Evolutionary conservation across 108 stramenopile species (phyloP), one percentile per base, ranked within the genome.

Genomic region (Cylindrotheca closterium): DNA sequence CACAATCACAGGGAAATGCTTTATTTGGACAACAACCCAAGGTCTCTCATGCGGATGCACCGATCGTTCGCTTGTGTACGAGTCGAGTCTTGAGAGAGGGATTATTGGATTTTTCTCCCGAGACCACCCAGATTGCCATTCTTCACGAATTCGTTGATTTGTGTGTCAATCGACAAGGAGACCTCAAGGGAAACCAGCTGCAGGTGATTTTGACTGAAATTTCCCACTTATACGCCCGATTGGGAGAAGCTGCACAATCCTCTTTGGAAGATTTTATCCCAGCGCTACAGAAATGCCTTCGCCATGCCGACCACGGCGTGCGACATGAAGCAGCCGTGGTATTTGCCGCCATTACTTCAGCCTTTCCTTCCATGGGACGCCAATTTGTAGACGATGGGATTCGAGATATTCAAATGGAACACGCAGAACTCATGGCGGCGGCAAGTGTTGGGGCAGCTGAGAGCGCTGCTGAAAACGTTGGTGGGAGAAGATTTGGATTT

Each of bases 201-300:
- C 93, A 94, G 70, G 83, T 91, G 25, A 76, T 79, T 15, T 67
- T 94, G 25, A 63, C 89, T 71, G 93, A 94, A 82, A 87, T 87
- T 8, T 88, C 87, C 10, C 87, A 94, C 61, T 52, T 91, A 12
- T 46, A 91, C 23, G 75, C 77, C 18, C 47, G 81, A 8, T 54
- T 94, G 23, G 89, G 89, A 24, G 89, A 94, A 65, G 86, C 89
- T 21, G 70, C 73, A 48, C 64, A 85, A n/a, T 82, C 89, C 4
- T 72, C 67, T 22, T 42, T 89, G 18, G 89, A 89, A 47, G 86
- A 91, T 26, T 32, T 85, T 23, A 25, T 80, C 4, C 70, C 80
- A 25, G 76, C 71, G 18, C 70, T 94, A n/a, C 63, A 65, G 30
- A 61, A 72, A 47, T 86, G 80, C 55, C 67, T 94, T 4, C 57